Conservation (phyloP, 2,329 filamentous ascomycete species). For the Diaporthe aspalathi region DNA sequence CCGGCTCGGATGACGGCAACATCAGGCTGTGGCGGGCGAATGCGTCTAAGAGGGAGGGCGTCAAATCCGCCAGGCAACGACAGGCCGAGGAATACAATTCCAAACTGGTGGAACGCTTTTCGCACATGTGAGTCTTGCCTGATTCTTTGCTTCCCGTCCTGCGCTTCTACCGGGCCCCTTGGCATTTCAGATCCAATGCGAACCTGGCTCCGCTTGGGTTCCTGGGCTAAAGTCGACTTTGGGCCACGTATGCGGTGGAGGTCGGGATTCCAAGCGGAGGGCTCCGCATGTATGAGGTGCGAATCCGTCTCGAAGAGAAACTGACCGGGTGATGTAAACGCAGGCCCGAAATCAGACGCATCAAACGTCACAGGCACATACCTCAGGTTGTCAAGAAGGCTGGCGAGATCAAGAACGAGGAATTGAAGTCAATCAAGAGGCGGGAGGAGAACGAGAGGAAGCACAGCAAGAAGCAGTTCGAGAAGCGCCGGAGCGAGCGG, state of each 20-base stretch:
- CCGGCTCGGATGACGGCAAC: slow-evolving; percentile 87
- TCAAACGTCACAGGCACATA: slow-evolving; percentile 89
- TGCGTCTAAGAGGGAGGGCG: slow-evolving; percentile 83
- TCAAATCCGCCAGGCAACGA: slow-evolving; percentile 86
- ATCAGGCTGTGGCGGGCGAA: slow-evolving; percentile 86
- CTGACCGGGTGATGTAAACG: background rate
- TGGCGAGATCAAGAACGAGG: slow-evolving; percentile 90
- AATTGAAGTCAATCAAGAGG: slow-evolving; percentile 87
- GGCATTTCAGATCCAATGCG: background rate
- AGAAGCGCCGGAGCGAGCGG: slow-evolving; percentile 67
- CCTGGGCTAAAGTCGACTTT: background rate
- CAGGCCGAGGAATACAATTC: slow-evolving; percentile 94
- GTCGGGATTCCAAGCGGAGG: background rate
- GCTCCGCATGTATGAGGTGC: background rate
- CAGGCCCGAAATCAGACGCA: slow-evolving; percentile 85
- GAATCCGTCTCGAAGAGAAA: no score
- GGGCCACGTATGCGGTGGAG: background rate
- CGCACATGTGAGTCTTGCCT: slow-evolving; percentile 74
- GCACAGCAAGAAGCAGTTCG: slow-evolving; percentile 86
- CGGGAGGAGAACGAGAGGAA: slow-evolving; percentile 94
- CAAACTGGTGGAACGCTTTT: slow-evolving; percentile 83
- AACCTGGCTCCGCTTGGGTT: background rate
- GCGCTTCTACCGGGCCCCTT: background rate
- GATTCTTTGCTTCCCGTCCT: background rate
- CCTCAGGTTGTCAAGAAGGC: slow-evolving; percentile 97